These are phyloP conservation scores for Brassica juncea DNA, from an alignment of 345 rosid species.

Conservation along the genomic window DNA sequence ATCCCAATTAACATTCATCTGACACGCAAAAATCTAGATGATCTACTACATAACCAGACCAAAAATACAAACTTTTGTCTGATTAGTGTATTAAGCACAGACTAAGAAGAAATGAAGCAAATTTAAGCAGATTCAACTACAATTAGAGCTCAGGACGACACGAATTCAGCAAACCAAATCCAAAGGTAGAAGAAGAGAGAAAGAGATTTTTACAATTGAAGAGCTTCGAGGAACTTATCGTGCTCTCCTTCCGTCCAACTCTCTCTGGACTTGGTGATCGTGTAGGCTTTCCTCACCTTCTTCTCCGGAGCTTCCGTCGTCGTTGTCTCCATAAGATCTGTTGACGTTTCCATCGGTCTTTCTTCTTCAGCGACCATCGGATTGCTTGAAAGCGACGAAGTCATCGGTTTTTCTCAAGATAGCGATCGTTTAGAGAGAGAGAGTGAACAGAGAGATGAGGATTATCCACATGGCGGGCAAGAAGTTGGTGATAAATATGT, in stretches of 20 bases:
- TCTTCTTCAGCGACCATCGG: conserved; percentile 22
- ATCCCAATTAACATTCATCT: background rate
- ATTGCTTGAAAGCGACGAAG: conserved; percentile 30
- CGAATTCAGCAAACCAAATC: background rate
- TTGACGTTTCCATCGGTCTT: conserved; percentile 19
- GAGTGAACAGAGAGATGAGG: conserved; percentile 1
- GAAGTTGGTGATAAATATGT: conserved; percentile 34
- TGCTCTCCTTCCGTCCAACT: conserved; percentile 97
- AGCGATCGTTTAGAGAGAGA: conserved; percentile 25
- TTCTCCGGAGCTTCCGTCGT: conserved; percentile 50
- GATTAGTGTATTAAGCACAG: background rate
- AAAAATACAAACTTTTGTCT: background rate
- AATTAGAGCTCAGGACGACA: background rate
- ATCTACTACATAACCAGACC: background rate
- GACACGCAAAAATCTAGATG: background rate
- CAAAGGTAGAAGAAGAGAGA: background rate
- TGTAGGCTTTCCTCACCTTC: conserved; percentile 86
- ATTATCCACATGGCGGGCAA: conserved; percentile 38
- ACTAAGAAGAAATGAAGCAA: background rate
- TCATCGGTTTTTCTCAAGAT: conserved; percentile 27
- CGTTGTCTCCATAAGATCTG: conserved; percentile 14
- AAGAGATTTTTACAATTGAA: conserved; percentile 65
- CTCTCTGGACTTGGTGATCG: conserved; percentile 87
- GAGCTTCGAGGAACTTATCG: conserved; percentile 94
- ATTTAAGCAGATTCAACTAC: background rate